phyloP scores from a whole-genome alignment of 2,329 filamentous ascomycete genomes.

The Dactylellina sp. region DNA sequence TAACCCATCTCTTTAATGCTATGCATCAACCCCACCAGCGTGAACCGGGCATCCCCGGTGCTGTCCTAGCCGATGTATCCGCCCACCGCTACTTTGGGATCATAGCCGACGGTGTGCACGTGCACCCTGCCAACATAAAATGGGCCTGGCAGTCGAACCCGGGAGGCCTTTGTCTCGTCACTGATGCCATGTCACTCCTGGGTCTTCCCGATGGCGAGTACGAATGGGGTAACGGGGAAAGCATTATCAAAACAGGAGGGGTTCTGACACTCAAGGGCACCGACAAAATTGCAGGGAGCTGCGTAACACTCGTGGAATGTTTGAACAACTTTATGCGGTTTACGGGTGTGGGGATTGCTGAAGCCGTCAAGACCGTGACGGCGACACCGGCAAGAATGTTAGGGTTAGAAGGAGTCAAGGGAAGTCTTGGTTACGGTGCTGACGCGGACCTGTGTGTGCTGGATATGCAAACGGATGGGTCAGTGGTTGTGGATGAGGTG shows the following conservation, averaged over 20 bases:
- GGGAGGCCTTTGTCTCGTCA: slow-evolving; percentile 86
- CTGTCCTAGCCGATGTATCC: slow-evolving; percentile 74
- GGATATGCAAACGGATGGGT: slow-evolving; percentile 34
- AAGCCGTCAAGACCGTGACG: slow-evolving; percentile 79
- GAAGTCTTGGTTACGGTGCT: slow-evolving; percentile 62
- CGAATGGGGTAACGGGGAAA: slow-evolving; percentile 81
- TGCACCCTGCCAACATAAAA: slow-evolving; percentile 87
- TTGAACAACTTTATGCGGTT: slow-evolving; percentile 83
- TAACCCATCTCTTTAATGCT: slow-evolving; percentile 93
- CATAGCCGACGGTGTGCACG: slow-evolving; percentile 89
- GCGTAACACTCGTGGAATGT: slow-evolving; percentile 79
- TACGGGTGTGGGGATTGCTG: slow-evolving; percentile 75
- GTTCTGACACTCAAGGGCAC: slow-evolving; percentile 81
- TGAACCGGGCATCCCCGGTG: slow-evolving; percentile 89
- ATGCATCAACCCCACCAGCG: slow-evolving; percentile 92
- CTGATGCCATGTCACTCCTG: slow-evolving; percentile 89
- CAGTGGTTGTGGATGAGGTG: slow-evolving; percentile 46
- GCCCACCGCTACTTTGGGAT: slow-evolving; percentile 83
- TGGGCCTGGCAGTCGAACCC: slow-evolving; percentile 90
- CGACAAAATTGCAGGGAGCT: slow-evolving; percentile 81
- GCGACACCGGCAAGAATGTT: slow-evolving; percentile 82
- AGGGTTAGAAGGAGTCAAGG: slow-evolving; percentile 75
- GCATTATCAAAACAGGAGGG: slow-evolving; percentile 77
- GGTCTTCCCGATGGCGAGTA: slow-evolving; percentile 87
- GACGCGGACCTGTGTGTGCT: slow-evolving; percentile 53